A percentile compares a stretch with the other conserved stretches of the same genome.
These are phyloP conservation scores for Talaromyces nanjingensis DNA, from an alignment of 495 filamentous ascomycete species.

Conservation along the genomic window DNA sequence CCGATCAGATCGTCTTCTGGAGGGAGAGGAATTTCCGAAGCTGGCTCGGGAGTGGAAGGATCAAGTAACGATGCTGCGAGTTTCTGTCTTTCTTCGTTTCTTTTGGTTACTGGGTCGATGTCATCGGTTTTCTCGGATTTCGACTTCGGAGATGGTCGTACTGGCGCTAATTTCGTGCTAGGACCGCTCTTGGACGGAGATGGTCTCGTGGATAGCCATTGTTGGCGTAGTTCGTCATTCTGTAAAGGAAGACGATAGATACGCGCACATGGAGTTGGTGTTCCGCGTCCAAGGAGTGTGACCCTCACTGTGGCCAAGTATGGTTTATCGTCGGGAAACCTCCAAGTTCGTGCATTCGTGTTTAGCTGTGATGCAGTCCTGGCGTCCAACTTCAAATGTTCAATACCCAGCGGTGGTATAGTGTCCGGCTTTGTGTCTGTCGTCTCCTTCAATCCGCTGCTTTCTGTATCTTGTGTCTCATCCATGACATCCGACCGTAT, in stretches of 20 bases:
- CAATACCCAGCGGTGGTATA: slow-evolving; percentile 24
- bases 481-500: slow-evolving; percentile 7
- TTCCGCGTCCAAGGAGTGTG: slow-evolving; percentile 51
- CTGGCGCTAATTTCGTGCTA: slow-evolving; percentile 1
- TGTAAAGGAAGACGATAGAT: slow-evolving; percentile 62
- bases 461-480: slow-evolving; percentile 9
- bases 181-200: background rate
- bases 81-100: slow-evolving; percentile 40
- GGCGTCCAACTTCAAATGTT: slow-evolving; percentile 18
- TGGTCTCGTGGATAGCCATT: slow-evolving; percentile 38
- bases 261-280: slow-evolving; percentile 54
- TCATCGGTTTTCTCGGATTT: background rate
- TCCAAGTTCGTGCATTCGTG: slow-evolving; percentile 17
- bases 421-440: slow-evolving; percentile 2
- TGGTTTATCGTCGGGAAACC: slow-evolving; percentile 18
- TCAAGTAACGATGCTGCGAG: slow-evolving; percentile 47
- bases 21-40: slow-evolving; percentile 63
- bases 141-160: slow-evolving; percentile 13
- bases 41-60: slow-evolving; percentile 19
- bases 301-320: slow-evolving; percentile 53
- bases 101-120: slow-evolving; percentile 11
- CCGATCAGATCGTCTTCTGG: slow-evolving; percentile 75
- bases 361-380: slow-evolving; percentile 15
- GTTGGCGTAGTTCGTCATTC: slow-evolving; percentile 35
- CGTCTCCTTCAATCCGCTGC: slow-evolving; percentile 7